Evolutionary conservation across 2,329 filamentous ascomycete genomes (phyloP).

Genomic region (Pyricularia grisea): DNA sequence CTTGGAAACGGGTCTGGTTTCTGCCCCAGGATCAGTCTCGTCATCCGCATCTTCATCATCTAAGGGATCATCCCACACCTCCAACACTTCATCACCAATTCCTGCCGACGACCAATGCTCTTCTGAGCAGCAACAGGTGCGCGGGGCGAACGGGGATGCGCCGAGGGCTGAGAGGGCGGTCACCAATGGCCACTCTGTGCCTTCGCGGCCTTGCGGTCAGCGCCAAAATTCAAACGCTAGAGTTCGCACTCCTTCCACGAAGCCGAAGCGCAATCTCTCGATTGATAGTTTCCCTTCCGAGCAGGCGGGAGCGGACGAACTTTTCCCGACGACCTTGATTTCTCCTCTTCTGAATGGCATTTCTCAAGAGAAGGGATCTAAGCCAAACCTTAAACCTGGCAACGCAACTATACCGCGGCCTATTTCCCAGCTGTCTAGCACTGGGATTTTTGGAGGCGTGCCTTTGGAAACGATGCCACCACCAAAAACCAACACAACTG

Average conservation of each 20-base stretch:
- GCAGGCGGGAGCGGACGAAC: constrained; percentile 15
- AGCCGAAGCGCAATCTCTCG: constrained; percentile 21
- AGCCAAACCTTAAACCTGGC: constrained; percentile 13
- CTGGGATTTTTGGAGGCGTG: constrained; percentile 22
- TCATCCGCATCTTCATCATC: background rate
- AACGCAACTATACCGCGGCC: constrained; percentile 17
- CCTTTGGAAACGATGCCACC: constrained; percentile 23
- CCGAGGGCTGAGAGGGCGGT: background rate
- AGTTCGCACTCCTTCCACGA: constrained; percentile 19
- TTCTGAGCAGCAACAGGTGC: background rate
- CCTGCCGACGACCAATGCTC: background rate
- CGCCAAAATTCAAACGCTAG: constrained; percentile 24
- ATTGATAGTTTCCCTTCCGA: constrained; percentile 21
- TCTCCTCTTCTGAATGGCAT: constrained; percentile 18
- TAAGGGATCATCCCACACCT: background rate
- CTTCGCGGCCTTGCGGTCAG: background rate
- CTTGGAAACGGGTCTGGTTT: background rate
- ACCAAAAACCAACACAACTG: constrained; percentile 12
- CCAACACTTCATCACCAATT: background rate
- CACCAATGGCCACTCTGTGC: background rate
- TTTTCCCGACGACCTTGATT: constrained; percentile 16
- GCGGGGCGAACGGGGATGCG: background rate
- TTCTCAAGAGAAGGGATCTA: constrained; percentile 13
- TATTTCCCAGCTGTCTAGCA: constrained; percentile 22
- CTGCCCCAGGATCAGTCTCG: background rate